Evolutionary conservation across 257 asterid species (phyloP).

Genomic region (Solanum corneliomulleri): DNA sequence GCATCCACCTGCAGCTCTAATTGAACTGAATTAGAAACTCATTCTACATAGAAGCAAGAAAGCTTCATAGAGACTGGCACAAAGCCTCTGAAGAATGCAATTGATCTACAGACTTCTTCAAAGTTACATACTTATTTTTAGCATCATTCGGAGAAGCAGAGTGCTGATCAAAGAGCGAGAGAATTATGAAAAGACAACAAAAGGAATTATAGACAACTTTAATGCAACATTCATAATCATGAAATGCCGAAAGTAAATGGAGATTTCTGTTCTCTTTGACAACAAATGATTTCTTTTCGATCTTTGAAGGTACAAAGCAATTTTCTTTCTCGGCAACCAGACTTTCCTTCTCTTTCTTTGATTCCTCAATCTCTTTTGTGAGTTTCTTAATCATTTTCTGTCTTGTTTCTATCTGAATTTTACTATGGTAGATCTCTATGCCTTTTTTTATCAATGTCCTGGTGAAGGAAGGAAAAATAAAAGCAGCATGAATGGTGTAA

Average conservation of each 20-base stretch:
- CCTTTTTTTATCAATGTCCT: constrained; percentile 33
- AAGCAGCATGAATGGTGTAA: too few relatives aligned
- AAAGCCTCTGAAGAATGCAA: constrained; percentile 72
- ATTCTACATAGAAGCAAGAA: not conserved
- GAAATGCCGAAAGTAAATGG: not conserved
- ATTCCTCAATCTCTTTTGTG: constrained; percentile 71
- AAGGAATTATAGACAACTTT: not conserved
- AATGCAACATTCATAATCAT: not conserved
- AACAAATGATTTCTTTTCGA: constrained; percentile 60
- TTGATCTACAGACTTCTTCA: constrained; percentile 72
- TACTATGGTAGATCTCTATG: constrained; percentile 70
- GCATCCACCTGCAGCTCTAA: constrained; percentile 57
- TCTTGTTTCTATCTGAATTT: constrained; percentile 69
- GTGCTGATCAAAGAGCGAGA: constrained; percentile 61
- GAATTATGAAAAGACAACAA: not conserved
- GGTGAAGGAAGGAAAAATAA: too few relatives aligned
- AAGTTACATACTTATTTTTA: constrained; percentile 54
- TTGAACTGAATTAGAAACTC: not conserved
- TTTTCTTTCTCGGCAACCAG: constrained; percentile 41
- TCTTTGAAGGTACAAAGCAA: constrained; percentile 44
- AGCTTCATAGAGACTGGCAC: not conserved
- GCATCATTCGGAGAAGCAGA: constrained; percentile 52
- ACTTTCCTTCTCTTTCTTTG: constrained; percentile 57
- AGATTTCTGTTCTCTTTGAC: constrained; percentile 39
- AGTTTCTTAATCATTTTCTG: constrained; percentile 59